Percentiles rank a stretch among this genome's conserved stretches.
These are phyloP conservation scores for Cladosporium austrohemisphaericum DNA, from an alignment of 2,329 filamentous ascomycete genomes.

Conservation along the genomic window DNA sequence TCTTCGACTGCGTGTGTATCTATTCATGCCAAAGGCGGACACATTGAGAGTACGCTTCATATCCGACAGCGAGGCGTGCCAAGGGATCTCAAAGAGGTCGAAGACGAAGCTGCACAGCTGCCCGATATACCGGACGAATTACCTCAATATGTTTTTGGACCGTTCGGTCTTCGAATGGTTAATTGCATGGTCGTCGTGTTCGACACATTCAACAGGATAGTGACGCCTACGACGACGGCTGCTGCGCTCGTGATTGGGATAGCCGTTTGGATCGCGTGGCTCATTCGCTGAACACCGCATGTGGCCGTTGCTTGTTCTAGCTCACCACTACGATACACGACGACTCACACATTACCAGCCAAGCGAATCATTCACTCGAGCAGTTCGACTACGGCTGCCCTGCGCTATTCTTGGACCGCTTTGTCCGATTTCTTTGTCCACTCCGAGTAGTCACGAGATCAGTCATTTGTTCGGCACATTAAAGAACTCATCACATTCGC, in stretches of 20 bases:
- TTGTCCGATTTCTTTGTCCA: too few species aligned
- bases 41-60: constrained; percentile 19
- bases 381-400: too few species aligned
- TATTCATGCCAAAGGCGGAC: constrained; percentile 23
- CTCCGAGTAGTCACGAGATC: neutral
- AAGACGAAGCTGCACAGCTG: constrained; percentile 16
- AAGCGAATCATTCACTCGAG: too few species aligned
- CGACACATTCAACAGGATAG: neutral
- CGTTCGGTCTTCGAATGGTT: neutral
- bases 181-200: neutral
- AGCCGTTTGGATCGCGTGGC: neutral
- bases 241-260: neutral
- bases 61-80: constrained; percentile 20
- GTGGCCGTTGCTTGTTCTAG: too few species aligned
- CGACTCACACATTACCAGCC: too few species aligned
- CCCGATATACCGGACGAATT: neutral
- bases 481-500: neutral
- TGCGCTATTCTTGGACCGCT: constrained; percentile 1
- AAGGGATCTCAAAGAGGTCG: constrained; percentile 19
- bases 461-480: neutral
- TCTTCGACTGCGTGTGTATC: constrained; percentile 31
- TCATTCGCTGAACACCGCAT: neutral
- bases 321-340: too few species aligned
- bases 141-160: neutral
- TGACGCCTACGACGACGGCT: neutral